Percentiles rank a stretch among this genome's conserved stretches.
Conservation (phyloP, 495 filamentous ascomycete genomes). For the Xylaria longipes region DNA sequence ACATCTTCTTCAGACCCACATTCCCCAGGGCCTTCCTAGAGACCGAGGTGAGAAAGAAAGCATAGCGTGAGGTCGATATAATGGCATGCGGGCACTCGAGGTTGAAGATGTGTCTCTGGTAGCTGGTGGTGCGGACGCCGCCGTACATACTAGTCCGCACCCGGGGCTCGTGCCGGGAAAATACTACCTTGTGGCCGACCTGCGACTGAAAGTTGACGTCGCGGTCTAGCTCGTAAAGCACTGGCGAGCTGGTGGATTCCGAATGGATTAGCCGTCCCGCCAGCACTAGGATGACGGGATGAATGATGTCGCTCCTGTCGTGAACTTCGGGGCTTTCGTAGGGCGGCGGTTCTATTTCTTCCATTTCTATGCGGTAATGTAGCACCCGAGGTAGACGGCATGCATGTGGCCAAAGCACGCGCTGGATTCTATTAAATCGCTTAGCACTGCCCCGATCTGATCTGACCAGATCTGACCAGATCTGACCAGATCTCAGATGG, state of each 20-base stretch:
- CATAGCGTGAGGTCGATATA: not conserved
- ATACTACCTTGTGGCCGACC: slow-evolving; percentile 6
- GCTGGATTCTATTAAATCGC: not conserved
- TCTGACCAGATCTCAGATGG: no score
- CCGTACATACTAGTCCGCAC: not conserved
- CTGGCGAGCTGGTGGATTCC: slow-evolving; percentile 4
- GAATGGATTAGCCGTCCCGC: slow-evolving; percentile 12
- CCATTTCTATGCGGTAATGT: not conserved
- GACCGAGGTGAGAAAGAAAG: slow-evolving; percentile 16
- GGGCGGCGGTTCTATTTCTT: not conserved
- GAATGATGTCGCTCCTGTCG: not conserved
- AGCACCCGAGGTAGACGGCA: no score
- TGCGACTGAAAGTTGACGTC: slow-evolving; percentile 1
- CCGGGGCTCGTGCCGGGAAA: slow-evolving; percentile 8
- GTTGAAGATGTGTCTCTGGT: slow-evolving; percentile 11
- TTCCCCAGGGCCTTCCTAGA: slow-evolving; percentile 7
- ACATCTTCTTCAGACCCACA: slow-evolving; percentile 19
- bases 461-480: no score
- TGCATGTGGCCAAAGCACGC: not conserved
- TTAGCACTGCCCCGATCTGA: not conserved
- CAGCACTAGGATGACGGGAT: slow-evolving; percentile 15
- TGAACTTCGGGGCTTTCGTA: not conserved
- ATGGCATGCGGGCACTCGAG: slow-evolving; percentile 19
- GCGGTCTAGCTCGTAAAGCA: slow-evolving; percentile 16
- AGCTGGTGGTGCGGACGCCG: slow-evolving; percentile 1